Percentiles rank a stretch among this genome's conserved stretches.
phyloP scores from a whole-genome alignment of 2,329 filamentous ascomycete species.

The Pochonia chlamydosporia region DNA sequence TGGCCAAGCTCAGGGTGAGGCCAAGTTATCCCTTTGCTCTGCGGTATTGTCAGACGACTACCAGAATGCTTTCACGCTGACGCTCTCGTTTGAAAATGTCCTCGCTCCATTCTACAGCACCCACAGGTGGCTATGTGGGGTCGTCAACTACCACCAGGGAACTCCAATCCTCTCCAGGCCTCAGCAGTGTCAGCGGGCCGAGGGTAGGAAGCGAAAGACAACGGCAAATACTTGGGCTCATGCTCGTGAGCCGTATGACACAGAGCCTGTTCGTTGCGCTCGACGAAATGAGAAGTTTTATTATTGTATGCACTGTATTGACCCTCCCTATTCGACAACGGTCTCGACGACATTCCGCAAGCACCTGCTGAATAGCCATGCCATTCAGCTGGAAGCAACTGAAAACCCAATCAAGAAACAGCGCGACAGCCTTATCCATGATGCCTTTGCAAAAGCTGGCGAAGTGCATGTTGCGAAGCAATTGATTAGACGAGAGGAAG shows the following conservation, averaged over 20 bases:
- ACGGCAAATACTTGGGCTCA: conserved; percentile 2
- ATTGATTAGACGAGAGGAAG: conserved; percentile 1
- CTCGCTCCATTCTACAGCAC: no score
- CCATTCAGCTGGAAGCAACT: background rate
- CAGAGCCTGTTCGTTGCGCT: conserved; percentile 1
- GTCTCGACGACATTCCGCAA: conserved; percentile 1
- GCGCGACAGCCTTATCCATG: conserved; percentile 4
- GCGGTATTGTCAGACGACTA: no score
- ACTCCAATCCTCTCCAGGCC: no score
- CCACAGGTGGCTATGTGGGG: no score
- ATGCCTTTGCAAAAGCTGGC: conserved; percentile 5
- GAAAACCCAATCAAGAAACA: conserved; percentile 3
- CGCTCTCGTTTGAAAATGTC: no score
- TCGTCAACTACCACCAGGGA: no score
- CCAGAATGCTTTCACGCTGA: no score
- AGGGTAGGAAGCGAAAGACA: background rate
- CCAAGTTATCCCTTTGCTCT: no score
- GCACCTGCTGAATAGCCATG: conserved; percentile 3
- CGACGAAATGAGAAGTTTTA: conserved; percentile 3
- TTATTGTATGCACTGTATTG: conserved; percentile 4
- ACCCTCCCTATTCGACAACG: background rate
- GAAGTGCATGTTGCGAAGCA: conserved; percentile 2
- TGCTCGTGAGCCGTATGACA: background rate
- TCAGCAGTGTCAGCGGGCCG: no score
- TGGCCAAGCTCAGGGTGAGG: no score